Base-by-base conservation (phyloP, 208 protist species). In the Phytomonas francai region DNA sequence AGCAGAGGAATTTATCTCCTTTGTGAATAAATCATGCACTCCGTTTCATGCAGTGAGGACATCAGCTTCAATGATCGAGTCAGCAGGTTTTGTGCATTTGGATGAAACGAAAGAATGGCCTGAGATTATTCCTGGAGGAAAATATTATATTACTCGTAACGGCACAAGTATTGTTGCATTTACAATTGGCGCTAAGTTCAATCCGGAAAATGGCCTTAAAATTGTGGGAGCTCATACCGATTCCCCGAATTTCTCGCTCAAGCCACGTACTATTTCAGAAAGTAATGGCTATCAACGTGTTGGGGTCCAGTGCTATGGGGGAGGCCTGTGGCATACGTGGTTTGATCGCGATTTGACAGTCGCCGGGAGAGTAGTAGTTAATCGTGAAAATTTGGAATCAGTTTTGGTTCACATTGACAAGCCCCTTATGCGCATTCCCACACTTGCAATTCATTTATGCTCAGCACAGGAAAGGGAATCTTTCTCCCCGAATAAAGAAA, bases 61-160 rank as follows among this genome's bases (percentile, higher is more conserved):
- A 31, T 56, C 85, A 16, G 72, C 73, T 1, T 58, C 59, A n/a
- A 84, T 82, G 71, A 66, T 96, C 60, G 11, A 63, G 11, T 42
- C 12, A 8, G 76, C 80, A 0, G 90, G 90, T 5, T 96, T 80
- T 67, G 58, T 70, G 3, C 74, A 77, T 32, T 74, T 96, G n/a
- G 57, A 77, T 29, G 86, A 96, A 58, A 70, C 66, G n/a, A 76
- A 79, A 22, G 51, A 11, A n/a, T 93, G 87, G 84, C 28, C 74
- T 16, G 63, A 87, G 33, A 51, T 98, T 16, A 54, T 74, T 14
- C 85, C 66, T 4, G 88, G 85, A 39, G 85, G 83, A 14, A 97
- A 95, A 72, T 99, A 99, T 83, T 99, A 97, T 76, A 87, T 98
- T 62, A 98, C 95, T 16, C 92, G 98, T 65, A 99, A 99, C 81